Base-by-base conservation (phyloP, 345 rosid genomes). In the Pistacia integerrima region DNA sequence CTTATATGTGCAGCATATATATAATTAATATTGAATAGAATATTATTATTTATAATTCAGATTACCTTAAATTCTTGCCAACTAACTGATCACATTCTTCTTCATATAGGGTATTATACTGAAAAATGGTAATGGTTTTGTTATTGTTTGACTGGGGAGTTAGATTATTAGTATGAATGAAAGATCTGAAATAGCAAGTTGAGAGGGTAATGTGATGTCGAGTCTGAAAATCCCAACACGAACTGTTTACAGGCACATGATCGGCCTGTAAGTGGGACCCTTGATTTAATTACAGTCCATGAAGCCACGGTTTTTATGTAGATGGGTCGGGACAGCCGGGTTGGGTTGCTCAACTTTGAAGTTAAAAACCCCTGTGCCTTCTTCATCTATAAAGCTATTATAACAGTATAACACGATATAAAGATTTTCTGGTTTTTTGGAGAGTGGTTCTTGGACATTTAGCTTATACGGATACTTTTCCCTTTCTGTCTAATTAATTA, bases 181-280 rank as follows among this genome's bases (percentile, higher is more conserved):
- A 30, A 30, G 33, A 2, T 30, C 33, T 30, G 33, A 30, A 30
- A 30, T 30, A 30, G 46, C 46, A 41, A 41, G 46, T 41, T 54
- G 57, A 10, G 25, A 11, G 33, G 12, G 35, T 9, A 59, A 78
- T 75, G 82, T 73, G 72, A 76, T 62, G 54, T 49, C 54, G 17
- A 11, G 56, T 76, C 78, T 74, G 78, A 79, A 85, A 73, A 54
- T 73, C 69, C 79, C 82, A 78, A 76, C 83, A 85, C 70, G 61
- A 70, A 46, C 80, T 81, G 83, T 60, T 68, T 69, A 57, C 35
- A 48, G 73, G 78, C 86, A 83, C 86, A 79, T 81, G 86, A 68
- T 61, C n/a, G 59, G 22, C 79, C 73, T 74, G 73, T 20, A 51
- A 8, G 73, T 72, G 81, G 84, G 85, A 36, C 82, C 80, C n/a